These are phyloP conservation scores for Verbascum thapsus DNA, from an alignment of 257 asterid species.

Conservation along the genomic window DNA sequence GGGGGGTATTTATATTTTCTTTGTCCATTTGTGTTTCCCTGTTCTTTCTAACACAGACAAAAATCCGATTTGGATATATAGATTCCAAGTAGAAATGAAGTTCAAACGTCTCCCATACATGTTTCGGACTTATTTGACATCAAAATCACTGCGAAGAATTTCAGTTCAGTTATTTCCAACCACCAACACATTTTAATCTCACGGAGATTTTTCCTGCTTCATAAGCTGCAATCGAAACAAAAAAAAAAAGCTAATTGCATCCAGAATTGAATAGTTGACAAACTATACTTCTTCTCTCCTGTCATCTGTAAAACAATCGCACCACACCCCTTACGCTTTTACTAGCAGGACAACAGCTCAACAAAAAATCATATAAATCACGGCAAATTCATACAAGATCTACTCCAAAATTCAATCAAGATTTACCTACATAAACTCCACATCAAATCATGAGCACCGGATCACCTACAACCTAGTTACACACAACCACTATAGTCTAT, in stretches of 20 bases:
- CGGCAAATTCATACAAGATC: constrained; percentile 1
- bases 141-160: background rate
- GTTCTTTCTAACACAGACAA: constrained; percentile 1
- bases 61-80: constrained; percentile 5
- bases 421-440: constrained; percentile 8
- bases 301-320: constrained; percentile 4
- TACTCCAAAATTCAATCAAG: constrained; percentile 1
- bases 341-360: background rate
- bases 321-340: background rate
- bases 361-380: constrained; percentile 4
- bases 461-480: constrained; percentile 15
- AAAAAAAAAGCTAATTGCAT: background rate
- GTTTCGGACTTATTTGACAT: no score
- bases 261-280: background rate
- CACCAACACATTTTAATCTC: constrained; percentile 3
- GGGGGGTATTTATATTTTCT: no score
- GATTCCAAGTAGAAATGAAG: constrained; percentile 10
- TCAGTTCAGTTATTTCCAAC: background rate
- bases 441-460: background rate
- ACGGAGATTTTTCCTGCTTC: constrained; percentile 7
- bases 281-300: background rate
- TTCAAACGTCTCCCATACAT: background rate
- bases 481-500: background rate
- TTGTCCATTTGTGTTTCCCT: no score
- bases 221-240: background rate